These are phyloP conservation scores for Tephrocybe sp. DNA, from an alignment of 768 basidiomycete species.

Conservation along the genomic window DNA sequence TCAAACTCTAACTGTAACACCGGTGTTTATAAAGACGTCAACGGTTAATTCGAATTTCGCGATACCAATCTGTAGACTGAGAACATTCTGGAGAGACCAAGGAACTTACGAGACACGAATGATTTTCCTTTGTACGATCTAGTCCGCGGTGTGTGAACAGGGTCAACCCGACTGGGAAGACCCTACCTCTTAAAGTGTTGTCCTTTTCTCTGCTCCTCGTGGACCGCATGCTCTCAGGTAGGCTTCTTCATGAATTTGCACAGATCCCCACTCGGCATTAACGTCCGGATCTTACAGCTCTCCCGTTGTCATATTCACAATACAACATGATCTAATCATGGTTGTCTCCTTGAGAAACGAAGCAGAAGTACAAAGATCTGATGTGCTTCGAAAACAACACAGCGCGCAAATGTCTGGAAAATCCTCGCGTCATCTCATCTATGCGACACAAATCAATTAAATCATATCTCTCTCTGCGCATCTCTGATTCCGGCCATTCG, in stretches of 20 bases:
- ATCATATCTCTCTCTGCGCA: not conserved
- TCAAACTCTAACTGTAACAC: not conserved
- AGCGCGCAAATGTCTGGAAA: not conserved
- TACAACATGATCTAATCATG: slow-evolving; percentile 1
- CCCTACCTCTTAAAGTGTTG: slow-evolving; percentile 4
- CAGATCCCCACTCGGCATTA: not conserved
- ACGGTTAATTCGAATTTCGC: not conserved
- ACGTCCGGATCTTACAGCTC: slow-evolving; percentile 4
- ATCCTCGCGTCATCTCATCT: slow-evolving; percentile 4
- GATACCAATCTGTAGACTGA: not conserved
- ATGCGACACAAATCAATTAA: not conserved
- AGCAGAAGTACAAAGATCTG: not conserved
- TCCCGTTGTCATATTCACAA: not conserved
- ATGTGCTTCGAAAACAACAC: not conserved
- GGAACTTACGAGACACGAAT: not conserved
- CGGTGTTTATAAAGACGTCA: not conserved
- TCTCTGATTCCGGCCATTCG: slow-evolving; percentile 7
- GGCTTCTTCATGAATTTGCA: not conserved
- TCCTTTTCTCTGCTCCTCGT: not conserved
- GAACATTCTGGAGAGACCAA: not conserved
- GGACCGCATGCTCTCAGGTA: slow-evolving; percentile 7
- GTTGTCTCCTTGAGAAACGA: not conserved
- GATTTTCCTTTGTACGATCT: not conserved
- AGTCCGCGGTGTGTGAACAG: slow-evolving; percentile 6
- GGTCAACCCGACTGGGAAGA: not conserved